Evolutionary conservation across 768 basidiomycete species (phyloP), one percentile per base, ranked within the genome.

Genomic region (Amanita jacksonii): DNA sequence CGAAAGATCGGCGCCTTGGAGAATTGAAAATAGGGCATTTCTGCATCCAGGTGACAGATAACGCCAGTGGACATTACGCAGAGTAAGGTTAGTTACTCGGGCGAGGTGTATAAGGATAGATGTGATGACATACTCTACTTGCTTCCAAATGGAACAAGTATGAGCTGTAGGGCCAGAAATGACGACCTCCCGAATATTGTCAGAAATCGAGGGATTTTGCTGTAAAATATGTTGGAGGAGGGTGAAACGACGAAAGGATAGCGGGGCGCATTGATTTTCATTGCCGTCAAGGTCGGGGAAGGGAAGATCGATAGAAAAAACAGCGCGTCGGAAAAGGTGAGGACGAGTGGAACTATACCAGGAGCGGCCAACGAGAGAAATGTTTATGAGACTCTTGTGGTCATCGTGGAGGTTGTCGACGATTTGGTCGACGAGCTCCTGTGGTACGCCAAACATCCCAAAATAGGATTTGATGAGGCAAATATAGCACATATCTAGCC

Each of bases 401-500:
- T 55, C 57, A 13, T 55, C 49, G 18, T 55, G 43, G 16, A 54
- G 33, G 23, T 50, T 56, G 38, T 53, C 51, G 40, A 58, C 38
- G 41, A 60, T 40, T 8, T 37, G 46, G 37, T 58, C 56, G 7
- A 55, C 22, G 20, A 60, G 51, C 41, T 60, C 59, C 37, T 58
- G 56, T 1, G 59, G 57, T 12, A 54, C 44, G 34, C 48, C 46
- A 8, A 24, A 38, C 53, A 56, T 56, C 41, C 22, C 37, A 13
- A 43, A 16, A n/a, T 38, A 37, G 36, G 24, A 12, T 28, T 38
- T 15, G 16, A 15, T 38, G 37, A 13, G 15, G 39, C 52, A 5
- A 50, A 38, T 18, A 52, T 48, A 19, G 23, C 44, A 4, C 50
- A 46, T 15, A 8, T 19, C 15, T 20, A 16, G 38, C n/a, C 39